These are phyloP conservation scores for Colletotrichum tabaci DNA, from an alignment of 2,329 filamentous ascomycete species.

Conservation along the genomic window DNA sequence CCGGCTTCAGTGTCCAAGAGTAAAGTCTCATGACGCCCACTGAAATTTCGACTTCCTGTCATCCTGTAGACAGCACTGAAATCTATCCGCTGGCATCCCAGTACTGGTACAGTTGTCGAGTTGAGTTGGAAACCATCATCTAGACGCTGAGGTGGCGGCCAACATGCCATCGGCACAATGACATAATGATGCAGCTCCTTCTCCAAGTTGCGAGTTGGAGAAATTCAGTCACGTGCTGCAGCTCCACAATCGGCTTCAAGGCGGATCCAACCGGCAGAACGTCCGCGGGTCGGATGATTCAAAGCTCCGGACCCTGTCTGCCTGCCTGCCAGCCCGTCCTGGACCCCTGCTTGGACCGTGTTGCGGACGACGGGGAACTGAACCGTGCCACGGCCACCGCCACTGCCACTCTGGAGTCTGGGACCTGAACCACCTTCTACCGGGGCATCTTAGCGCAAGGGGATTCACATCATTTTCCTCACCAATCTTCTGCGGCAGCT, in stretches of 20 bases:
- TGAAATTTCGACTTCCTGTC: no score
- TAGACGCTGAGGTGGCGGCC: background rate
- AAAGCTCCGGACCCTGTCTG: conserved; percentile 9
- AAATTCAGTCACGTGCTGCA: background rate
- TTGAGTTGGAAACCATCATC: no score
- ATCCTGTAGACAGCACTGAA: no score
- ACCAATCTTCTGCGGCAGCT: conserved; percentile 13
- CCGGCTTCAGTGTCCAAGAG: no score
- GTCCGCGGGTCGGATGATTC: background rate
- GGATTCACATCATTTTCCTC: background rate
- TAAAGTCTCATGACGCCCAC: no score
- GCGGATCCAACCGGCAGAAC: no score
- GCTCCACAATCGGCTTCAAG: background rate
- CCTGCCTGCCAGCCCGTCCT: background rate
- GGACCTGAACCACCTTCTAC: conserved; percentile 30
- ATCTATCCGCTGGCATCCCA: no score
- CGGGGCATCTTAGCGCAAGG: conserved; percentile 26
- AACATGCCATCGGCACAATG: conserved; percentile 8
- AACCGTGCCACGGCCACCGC: conserved; percentile 15
- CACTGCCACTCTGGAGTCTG: conserved; percentile 7
- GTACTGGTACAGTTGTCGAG: no score
- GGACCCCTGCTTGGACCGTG: conserved; percentile 22
- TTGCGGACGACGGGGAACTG: conserved; percentile 1
- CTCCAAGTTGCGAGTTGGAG: background rate
- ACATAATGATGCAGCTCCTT: conserved; percentile 15